Evolutionary conservation across 371 early-diverging fungal species (phyloP).

Genomic region (Zancudomyces culisetae): DNA sequence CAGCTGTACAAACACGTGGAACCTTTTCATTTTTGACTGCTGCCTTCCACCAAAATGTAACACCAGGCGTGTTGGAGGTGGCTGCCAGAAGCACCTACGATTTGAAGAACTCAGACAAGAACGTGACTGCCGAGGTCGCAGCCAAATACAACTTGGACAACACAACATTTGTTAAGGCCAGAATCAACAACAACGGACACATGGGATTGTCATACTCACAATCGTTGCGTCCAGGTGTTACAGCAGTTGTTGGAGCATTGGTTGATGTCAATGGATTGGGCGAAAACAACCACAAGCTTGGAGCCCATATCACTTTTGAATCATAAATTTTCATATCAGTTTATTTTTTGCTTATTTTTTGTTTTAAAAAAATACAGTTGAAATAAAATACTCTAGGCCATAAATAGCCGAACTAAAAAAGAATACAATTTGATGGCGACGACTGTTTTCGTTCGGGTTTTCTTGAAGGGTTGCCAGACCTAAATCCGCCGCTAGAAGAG

Average conservation of each 20-base stretch:
- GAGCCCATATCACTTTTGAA: slow-evolving; percentile 62
- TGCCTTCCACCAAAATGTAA: slow-evolving; percentile 90
- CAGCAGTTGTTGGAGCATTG: slow-evolving; percentile 76
- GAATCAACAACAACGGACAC: slow-evolving; percentile 84
- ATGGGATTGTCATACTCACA: slow-evolving; percentile 89
- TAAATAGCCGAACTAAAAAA: too few species aligned
- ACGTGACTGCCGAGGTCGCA: slow-evolving; percentile 82
- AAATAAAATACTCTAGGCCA: too few species aligned
- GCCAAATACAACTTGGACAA: slow-evolving; percentile 80
- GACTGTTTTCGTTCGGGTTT: too few species aligned
- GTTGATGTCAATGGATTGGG: slow-evolving; percentile 78
- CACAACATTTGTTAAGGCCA: slow-evolving; percentile 83
- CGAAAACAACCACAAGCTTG: slow-evolving; percentile 91
- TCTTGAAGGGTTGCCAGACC: too few species aligned
- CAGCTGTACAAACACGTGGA: slow-evolving; percentile 64
- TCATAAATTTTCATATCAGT: slow-evolving; percentile 15
- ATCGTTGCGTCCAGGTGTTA: slow-evolving; percentile 81
- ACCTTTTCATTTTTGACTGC: slow-evolving; percentile 58
- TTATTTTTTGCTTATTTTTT: too few species aligned
- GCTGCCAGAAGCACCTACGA: slow-evolving; percentile 81
- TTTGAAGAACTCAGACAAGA: slow-evolving; percentile 36
- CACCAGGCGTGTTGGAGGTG: slow-evolving; percentile 66
- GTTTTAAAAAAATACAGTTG: too few species aligned
- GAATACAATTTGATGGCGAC: too few species aligned
- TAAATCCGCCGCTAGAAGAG: too few species aligned